A percentile compares a stretch with the other conserved stretches of the same genome.
Evolutionary conservation across 352 stramenopile genomes (phyloP).

Genomic region (Blastocystis sp.): DNA sequence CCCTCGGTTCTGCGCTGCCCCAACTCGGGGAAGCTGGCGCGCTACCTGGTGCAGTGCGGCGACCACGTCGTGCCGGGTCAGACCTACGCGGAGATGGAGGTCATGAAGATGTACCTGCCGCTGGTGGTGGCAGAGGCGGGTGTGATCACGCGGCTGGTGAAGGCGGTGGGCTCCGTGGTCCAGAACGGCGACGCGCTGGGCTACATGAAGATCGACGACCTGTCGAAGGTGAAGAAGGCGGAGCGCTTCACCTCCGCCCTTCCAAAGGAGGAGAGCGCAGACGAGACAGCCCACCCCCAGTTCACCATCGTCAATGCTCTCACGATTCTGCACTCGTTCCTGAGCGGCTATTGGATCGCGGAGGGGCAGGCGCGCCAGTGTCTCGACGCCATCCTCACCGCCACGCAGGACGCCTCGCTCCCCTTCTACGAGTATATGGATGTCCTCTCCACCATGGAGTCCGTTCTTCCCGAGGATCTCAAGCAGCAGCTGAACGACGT

Average conservation of each 20-base stretch:
- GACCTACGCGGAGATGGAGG: constrained; percentile 87
- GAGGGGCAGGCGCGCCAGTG: background rate
- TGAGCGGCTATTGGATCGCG: constrained; percentile 87
- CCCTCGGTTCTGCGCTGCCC: constrained; percentile 92
- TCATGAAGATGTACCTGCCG: constrained; percentile 99
- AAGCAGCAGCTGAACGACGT: constrained; percentile 44
- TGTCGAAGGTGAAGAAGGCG: constrained; percentile 88
- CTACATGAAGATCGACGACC: constrained; percentile 94
- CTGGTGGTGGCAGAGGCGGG: constrained; percentile 91
- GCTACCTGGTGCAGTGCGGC: constrained; percentile 94
- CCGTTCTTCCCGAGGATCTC: background rate
- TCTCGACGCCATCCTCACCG: constrained; percentile 69
- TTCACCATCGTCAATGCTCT: constrained; percentile 78
- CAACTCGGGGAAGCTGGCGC: constrained; percentile 95
- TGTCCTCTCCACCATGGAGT: constrained; percentile 43
- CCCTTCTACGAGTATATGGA: constrained; percentile 56
- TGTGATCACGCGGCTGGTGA: constrained; percentile 85
- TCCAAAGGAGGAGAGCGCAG: constrained; percentile 71
- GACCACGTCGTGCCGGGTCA: constrained; percentile 81
- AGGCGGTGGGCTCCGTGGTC: constrained; percentile 91
- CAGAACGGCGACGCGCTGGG: constrained; percentile 91
- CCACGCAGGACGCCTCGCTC: constrained; percentile 16
- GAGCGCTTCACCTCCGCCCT: constrained; percentile 85
- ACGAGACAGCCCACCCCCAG: constrained; percentile 74
- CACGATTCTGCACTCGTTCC: constrained; percentile 82